Evolutionary conservation across 2,329 filamentous ascomycete genomes (phyloP).

Genomic region (Teratosphaeria nubilosa): DNA sequence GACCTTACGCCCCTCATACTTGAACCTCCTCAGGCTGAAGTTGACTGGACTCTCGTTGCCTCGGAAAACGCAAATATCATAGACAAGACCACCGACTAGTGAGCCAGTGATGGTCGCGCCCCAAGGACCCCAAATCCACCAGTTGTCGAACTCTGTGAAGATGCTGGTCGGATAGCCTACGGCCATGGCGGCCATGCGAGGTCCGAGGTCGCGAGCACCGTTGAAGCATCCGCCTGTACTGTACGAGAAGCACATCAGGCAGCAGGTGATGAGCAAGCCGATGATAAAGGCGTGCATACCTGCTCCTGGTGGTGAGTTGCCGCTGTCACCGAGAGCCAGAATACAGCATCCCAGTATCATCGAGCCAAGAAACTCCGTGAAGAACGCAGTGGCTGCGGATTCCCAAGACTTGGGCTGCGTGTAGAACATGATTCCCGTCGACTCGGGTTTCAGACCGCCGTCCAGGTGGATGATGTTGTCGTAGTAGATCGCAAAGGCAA

Average conservation of each 20-base stretch:
- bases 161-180: slow-evolving; percentile 33
- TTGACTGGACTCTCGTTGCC: slow-evolving; percentile 43
- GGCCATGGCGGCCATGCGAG: slow-evolving; percentile 36
- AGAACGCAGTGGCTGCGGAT: slow-evolving; percentile 1
- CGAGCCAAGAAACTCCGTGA: slow-evolving; percentile 2
- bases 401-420: neutral
- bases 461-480: slow-evolving; percentile 23
- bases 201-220: slow-evolving; percentile 42
- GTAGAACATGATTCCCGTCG: neutral
- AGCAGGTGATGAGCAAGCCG: slow-evolving; percentile 31
- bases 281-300: slow-evolving; percentile 44
- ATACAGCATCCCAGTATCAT: slow-evolving; percentile 6
- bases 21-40: slow-evolving; percentile 13
- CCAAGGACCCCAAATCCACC: slow-evolving; percentile 40
- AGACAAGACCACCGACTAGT: slow-evolving; percentile 36
- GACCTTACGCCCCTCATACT: neutral
- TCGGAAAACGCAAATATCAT: slow-evolving; percentile 43
- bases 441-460: slow-evolving; percentile 5
- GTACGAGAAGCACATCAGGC: slow-evolving; percentile 30
- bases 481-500: slow-evolving; percentile 37
- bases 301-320: slow-evolving; percentile 27
- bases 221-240: slow-evolving; percentile 40
- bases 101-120: slow-evolving; percentile 32
- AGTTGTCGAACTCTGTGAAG: slow-evolving; percentile 23
- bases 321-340: slow-evolving; percentile 19